A percentile compares a stretch with the other conserved stretches of the same genome.
Conservation (phyloP, 371 early-diverging fungal species). For the Mucor circinelloides region DNA sequence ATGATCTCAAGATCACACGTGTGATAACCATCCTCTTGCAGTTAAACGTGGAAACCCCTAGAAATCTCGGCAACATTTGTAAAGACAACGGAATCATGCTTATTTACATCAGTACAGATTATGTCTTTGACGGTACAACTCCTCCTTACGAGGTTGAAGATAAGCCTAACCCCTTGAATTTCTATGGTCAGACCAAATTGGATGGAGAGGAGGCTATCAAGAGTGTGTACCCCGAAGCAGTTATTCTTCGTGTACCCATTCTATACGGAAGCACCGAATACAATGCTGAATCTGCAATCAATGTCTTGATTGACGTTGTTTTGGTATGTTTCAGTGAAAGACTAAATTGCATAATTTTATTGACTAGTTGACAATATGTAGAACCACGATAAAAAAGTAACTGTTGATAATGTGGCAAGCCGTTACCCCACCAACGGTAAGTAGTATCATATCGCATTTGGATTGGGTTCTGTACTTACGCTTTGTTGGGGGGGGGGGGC, state of each 20-base stretch:
- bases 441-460: not conserved
- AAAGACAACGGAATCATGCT: constrained; percentile 55
- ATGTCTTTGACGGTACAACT: constrained; percentile 86
- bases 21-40: constrained; percentile 1
- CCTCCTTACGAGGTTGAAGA: constrained; percentile 79
- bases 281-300: constrained; percentile 79
- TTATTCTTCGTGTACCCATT: constrained; percentile 81
- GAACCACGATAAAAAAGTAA: constrained; percentile 34
- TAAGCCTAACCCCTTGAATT: constrained; percentile 77
- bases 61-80: constrained; percentile 56
- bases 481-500: not conserved
- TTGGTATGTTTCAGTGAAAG: constrained; percentile 31
- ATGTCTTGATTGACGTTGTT: constrained; percentile 68
- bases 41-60: constrained; percentile 74
- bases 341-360: not conserved
- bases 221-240: constrained; percentile 56
- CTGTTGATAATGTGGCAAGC: constrained; percentile 71
- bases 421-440: constrained; percentile 85
- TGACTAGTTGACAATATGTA: not conserved
- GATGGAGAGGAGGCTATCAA: constrained; percentile 73
- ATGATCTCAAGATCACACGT: not conserved
- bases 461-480: not conserved
- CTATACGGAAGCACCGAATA: constrained; percentile 74
- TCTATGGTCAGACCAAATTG: constrained; percentile 78
- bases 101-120: constrained; percentile 89